A percentile compares a stretch with the other conserved stretches of the same genome.
Evolutionary conservation across 2,329 filamentous ascomycete genomes (phyloP).

Genomic region (Periconia macrospinosa): DNA sequence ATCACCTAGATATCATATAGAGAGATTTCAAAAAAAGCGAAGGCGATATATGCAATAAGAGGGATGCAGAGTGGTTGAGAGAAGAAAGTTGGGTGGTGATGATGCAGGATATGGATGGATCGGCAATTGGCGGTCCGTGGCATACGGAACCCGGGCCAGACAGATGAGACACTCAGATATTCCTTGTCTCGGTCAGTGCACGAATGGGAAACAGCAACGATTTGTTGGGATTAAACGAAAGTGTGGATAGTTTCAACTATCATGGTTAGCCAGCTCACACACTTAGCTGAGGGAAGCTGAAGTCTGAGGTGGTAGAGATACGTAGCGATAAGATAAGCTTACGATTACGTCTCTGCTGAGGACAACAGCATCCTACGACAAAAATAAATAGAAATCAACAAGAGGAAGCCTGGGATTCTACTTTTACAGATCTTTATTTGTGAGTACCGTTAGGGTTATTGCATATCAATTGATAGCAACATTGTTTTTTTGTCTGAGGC

Average conservation of each 20-base stretch:
- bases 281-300: background rate
- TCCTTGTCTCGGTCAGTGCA: no score
- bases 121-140: background rate
- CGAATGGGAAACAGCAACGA: no score
- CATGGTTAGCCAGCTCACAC: no score
- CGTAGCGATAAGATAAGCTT: constrained; percentile 1
- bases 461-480: no score
- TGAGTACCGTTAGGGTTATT: no score
- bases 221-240: no score
- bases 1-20: constrained; percentile 23
- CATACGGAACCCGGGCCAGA: background rate
- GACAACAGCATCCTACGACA: no score
- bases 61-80: background rate
- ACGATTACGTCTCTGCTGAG: background rate
- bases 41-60: background rate
- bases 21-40: background rate
- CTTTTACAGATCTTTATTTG: no score
- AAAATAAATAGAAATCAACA: no score
- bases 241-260: no score
- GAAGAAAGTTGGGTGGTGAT: background rate
- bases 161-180: background rate
- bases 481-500: no score
- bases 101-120: background rate
- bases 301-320: background rate
- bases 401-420: no score